Conservation (phyloP, 2,329 filamentous ascomycete genomes). For the Verticillium tricorpus region DNA sequence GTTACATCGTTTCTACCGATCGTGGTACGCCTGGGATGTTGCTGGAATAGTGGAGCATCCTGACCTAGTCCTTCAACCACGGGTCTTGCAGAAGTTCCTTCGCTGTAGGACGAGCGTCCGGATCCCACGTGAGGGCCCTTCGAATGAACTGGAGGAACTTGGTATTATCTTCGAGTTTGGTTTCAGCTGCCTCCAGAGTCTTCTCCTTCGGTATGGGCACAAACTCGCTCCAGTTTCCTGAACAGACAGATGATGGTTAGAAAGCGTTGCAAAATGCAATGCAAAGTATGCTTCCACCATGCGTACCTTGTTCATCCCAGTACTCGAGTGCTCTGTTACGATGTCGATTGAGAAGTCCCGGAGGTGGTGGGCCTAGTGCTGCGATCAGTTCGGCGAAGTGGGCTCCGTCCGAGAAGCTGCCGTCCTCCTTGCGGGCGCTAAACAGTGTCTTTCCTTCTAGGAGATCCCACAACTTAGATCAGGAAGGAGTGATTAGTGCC, state of each 20-base stretch:
- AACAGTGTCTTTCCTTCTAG: conserved; percentile 15
- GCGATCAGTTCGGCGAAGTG: conserved; percentile 19
- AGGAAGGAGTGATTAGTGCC: background rate
- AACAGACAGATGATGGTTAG: background rate
- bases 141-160: conserved; percentile 14
- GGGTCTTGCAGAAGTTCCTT: conserved; percentile 18
- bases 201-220: conserved; percentile 16
- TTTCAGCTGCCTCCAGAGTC: conserved; percentile 15
- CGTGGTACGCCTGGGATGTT: too few species aligned
- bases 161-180: conserved; percentile 11
- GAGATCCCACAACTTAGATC: conserved; percentile 19
- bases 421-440: conserved; percentile 14
- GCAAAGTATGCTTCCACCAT: background rate
- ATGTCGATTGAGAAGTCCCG: conserved; percentile 10
- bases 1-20: too few species aligned
- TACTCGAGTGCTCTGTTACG: conserved; percentile 13
- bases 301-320: conserved; percentile 18
- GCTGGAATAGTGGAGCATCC: too few species aligned
- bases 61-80: conserved; percentile 11
- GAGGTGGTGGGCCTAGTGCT: conserved; percentile 16
- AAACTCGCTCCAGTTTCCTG: conserved; percentile 17
- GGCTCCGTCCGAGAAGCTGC: conserved; percentile 15
- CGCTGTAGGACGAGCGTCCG: conserved; percentile 16
- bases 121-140: conserved; percentile 17
- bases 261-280: too few species aligned